Percentiles rank a stretch among this genome's conserved stretches.
These are phyloP conservation scores for Rachicladosporium sp. DNA, from an alignment of 2,329 filamentous ascomycete species.

Conservation along the genomic window DNA sequence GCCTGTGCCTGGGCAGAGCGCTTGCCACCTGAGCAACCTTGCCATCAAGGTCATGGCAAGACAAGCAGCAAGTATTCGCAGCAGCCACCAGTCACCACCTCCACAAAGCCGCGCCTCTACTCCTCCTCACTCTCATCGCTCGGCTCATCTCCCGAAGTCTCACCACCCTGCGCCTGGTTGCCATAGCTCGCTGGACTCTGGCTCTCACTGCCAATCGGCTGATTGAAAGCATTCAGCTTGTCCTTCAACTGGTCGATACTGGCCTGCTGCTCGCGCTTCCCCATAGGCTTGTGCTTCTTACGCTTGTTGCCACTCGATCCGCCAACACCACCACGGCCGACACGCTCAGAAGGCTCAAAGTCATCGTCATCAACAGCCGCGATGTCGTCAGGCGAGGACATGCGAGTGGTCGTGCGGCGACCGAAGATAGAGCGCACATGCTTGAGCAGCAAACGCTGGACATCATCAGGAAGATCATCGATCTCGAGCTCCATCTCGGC, in stretches of 20 bases:
- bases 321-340: slow-evolving; percentile 13
- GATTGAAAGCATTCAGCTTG: slow-evolving; percentile 34
- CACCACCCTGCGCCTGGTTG: slow-evolving; percentile 6
- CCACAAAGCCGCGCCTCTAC: slow-evolving; percentile 9
- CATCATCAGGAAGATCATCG: slow-evolving; percentile 43
- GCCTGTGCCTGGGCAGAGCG: too few relatives aligned
- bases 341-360: slow-evolving; percentile 28
- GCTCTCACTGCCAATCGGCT: slow-evolving; percentile 11
- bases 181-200: slow-evolving; percentile 11
- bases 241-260: slow-evolving; percentile 52
- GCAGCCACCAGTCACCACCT: too few relatives aligned
- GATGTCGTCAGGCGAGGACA: slow-evolving; percentile 21
- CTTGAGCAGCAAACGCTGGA: slow-evolving; percentile 43
- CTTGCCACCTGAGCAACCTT: too few relatives aligned
- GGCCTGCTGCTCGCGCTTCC: slow-evolving; percentile 56
- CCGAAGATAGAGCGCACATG: slow-evolving; percentile 38
- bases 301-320: slow-evolving; percentile 37
- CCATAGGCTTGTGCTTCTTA: slow-evolving; percentile 69
- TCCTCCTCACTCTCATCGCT: slow-evolving; percentile 25
- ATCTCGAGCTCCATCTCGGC: slow-evolving; percentile 56
- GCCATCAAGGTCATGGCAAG: too few relatives aligned
- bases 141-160: slow-evolving; percentile 17
- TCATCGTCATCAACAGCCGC: slow-evolving; percentile 35
- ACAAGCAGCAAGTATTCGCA: too few relatives aligned
- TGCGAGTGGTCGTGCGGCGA: slow-evolving; percentile 9